These are phyloP conservation scores for Neonectria ditissima DNA, from an alignment of 2,329 filamentous ascomycete species.

Conservation along the genomic window DNA sequence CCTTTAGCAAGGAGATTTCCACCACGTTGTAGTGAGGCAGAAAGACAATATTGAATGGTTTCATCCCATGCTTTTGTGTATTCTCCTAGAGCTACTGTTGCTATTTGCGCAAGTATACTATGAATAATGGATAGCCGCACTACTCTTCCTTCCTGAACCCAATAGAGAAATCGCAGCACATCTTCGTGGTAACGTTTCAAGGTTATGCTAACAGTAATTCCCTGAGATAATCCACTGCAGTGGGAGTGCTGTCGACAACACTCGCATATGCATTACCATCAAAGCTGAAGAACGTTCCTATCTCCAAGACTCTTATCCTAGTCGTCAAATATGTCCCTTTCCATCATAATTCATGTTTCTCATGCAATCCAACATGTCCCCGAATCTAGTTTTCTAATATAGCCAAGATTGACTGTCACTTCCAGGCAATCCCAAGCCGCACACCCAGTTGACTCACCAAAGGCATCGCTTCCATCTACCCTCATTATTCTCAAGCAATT, in stretches of 20 bases:
- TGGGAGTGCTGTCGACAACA: background rate
- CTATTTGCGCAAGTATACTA: background rate
- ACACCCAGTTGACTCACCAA: background rate
- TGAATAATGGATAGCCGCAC: background rate
- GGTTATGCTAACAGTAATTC: too few relatives aligned
- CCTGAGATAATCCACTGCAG: background rate
- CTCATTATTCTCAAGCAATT: background rate
- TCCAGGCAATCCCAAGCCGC: background rate
- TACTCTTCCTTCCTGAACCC: background rate
- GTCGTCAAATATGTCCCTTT: background rate
- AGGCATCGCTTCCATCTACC: background rate
- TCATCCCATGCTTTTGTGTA: background rate
- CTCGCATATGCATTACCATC: background rate
- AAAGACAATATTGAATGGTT: slow-evolving; percentile 1
- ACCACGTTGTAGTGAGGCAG: slow-evolving; percentile 21
- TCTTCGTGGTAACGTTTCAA: background rate
- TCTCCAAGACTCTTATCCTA: background rate
- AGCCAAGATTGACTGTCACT: background rate
- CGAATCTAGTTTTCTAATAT: background rate
- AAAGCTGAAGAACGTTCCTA: background rate
- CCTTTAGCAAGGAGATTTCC: slow-evolving; percentile 8
- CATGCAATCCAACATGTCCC: background rate
- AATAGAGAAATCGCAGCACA: background rate
- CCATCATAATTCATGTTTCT: background rate
- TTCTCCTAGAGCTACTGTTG: background rate